These are phyloP conservation scores for Beauveria australis DNA, from an alignment of 2,329 filamentous ascomycete species.

Conservation along the genomic window DNA sequence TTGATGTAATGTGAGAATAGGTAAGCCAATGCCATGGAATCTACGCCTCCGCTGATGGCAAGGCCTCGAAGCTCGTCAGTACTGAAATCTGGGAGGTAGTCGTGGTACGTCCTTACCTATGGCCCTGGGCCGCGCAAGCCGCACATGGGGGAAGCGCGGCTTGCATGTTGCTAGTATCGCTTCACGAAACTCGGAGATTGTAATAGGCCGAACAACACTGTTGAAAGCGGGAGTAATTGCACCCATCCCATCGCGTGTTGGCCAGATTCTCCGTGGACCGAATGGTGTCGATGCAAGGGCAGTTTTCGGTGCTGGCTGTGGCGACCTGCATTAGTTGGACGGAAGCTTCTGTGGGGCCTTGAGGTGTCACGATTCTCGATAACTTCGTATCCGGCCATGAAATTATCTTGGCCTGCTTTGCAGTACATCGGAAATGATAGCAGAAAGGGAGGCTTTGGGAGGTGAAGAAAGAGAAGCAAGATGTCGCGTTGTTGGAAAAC, in stretches of 20 bases:
- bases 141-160: conserved; percentile 39
- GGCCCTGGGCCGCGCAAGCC: conserved; percentile 25
- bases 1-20: conserved; percentile 50
- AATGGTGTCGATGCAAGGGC: neutral
- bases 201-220: conserved; percentile 29
- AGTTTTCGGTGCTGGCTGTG: neutral
- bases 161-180: conserved; percentile 41
- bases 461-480: neutral
- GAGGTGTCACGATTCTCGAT: neutral
- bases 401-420: neutral
- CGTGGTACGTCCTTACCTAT: conserved; percentile 31
- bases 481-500: neutral
- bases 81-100: neutral
- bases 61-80: conserved; percentile 41
- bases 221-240: conserved; percentile 26
- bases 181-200: conserved; percentile 32
- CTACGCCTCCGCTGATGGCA: conserved; percentile 85
- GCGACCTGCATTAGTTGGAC: neutral
- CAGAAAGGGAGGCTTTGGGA: neutral
- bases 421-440: neutral
- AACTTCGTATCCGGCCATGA: neutral
- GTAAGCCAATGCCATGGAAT: conserved; percentile 91
- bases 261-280: neutral
- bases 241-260: conserved; percentile 24
- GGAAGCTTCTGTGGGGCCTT: neutral